These are phyloP conservation scores for Picea abies DNA, from an alignment of 83 land plant species.

Conservation along the genomic window DNA sequence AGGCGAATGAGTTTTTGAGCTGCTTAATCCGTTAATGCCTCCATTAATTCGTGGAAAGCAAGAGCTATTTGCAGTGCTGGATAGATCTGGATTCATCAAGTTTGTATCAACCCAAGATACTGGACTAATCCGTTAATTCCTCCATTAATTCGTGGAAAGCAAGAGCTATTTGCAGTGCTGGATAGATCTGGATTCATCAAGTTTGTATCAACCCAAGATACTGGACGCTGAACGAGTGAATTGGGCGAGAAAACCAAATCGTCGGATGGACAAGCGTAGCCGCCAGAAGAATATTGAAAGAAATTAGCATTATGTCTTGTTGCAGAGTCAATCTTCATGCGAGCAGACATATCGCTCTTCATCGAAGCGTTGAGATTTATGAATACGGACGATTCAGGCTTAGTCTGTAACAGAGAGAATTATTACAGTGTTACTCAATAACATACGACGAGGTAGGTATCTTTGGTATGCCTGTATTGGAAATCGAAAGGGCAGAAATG, in stretches of 20 bases:
- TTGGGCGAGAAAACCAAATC: conserved; percentile 1
- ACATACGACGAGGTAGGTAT: background rate
- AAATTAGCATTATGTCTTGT: background rate
- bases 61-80: background rate
- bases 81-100: background rate
- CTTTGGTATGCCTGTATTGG: background rate
- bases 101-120: background rate
- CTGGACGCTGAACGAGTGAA: background rate
- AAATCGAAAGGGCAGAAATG: background rate
- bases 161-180: background rate
- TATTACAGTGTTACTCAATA: background rate
- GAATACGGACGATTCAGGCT: background rate
- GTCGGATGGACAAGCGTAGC: background rate
- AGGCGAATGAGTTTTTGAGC: background rate
- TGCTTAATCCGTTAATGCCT: conserved; percentile 2
- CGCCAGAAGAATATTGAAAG: background rate
- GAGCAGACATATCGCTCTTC: background rate
- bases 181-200: background rate
- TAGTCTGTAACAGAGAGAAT: background rate
- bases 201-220: background rate
- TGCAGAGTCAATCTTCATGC: background rate
- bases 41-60: background rate
- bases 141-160: background rate
- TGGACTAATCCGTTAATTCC: background rate
- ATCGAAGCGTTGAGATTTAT: background rate